Evolutionary conservation across 2,329 filamentous ascomycete genomes (phyloP).

Genomic region (Claviceps maximensis): DNA sequence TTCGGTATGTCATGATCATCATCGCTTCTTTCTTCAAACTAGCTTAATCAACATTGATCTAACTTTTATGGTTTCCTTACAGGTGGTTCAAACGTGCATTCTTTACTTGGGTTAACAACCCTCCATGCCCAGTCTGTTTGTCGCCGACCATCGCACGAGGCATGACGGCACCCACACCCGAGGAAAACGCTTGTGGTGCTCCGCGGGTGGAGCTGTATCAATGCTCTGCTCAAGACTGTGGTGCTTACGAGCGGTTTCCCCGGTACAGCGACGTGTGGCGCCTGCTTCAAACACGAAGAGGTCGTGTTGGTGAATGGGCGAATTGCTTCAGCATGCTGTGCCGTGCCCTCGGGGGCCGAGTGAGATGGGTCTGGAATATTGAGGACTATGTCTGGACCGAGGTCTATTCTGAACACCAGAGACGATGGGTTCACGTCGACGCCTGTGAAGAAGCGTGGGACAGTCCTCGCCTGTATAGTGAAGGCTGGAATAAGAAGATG

Average conservation of each 20-base stretch:
- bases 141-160: slow-evolving; percentile 74
- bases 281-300: slow-evolving; percentile 70
- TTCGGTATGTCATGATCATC: slow-evolving; percentile 46
- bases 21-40: too few relatives aligned
- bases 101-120: slow-evolving; percentile 96
- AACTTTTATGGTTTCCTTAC: slow-evolving; percentile 7
- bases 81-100: slow-evolving; percentile 89
- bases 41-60: background rate
- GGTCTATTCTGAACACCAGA: slow-evolving; percentile 86
- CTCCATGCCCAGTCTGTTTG: slow-evolving; percentile 67
- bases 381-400: slow-evolving; percentile 98
- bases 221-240: slow-evolving; percentile 65
- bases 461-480: slow-evolving; percentile 78
- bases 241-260: slow-evolving; percentile 76
- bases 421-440: slow-evolving; percentile 94
- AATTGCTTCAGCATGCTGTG: slow-evolving; percentile 99
- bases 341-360: slow-evolving; percentile 76
- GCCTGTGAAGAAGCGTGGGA: slow-evolving; percentile 93
- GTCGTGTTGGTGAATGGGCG: slow-evolving; percentile 88
- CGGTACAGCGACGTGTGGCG: slow-evolving; percentile 94
- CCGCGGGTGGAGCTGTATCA: slow-evolving; percentile 79
- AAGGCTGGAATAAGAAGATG: slow-evolving; percentile 94
- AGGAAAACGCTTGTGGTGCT: slow-evolving; percentile 81
- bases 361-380: slow-evolving; percentile 96
- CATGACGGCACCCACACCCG: slow-evolving; percentile 71